These are phyloP conservation scores for Kluyveromyces marxianus DNA, from an alignment of 1,139 yeast species.

Conservation along the genomic window DNA sequence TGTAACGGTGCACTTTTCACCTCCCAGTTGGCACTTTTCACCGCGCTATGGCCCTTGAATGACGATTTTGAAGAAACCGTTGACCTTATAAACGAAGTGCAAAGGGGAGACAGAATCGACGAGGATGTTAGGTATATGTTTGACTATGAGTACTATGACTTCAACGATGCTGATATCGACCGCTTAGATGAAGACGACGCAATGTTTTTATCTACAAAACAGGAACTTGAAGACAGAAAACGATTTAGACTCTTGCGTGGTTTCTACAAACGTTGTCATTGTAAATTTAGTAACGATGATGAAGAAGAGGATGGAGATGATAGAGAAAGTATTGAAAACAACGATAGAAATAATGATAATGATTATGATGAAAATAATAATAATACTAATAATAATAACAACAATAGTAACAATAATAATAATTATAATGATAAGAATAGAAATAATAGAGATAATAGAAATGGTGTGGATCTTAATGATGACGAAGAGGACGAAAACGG, in stretches of 20 bases:
- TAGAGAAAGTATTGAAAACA: slow-evolving; percentile 15
- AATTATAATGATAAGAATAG: too few relatives aligned
- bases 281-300: slow-evolving; percentile 30
- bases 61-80: slow-evolving; percentile 41
- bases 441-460: too few relatives aligned
- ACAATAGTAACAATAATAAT: too few relatives aligned
- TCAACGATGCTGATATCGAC: slow-evolving; percentile 21
- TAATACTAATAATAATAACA: too few relatives aligned
- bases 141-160: slow-evolving; percentile 46
- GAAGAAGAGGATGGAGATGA: slow-evolving; percentile 24
- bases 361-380: neutral
- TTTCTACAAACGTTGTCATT: slow-evolving; percentile 31
- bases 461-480: too few relatives aligned
- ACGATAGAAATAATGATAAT: neutral
- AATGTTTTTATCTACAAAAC: slow-evolving; percentile 3
- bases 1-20: slow-evolving; percentile 50
- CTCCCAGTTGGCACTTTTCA: slow-evolving; percentile 45
- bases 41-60: slow-evolving; percentile 40
- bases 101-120: slow-evolving; percentile 61
- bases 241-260: slow-evolving; percentile 13
- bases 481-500: too few relatives aligned
- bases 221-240: slow-evolving; percentile 14
- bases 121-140: slow-evolving; percentile 68
- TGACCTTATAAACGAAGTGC: slow-evolving; percentile 48
- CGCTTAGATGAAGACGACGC: slow-evolving; percentile 20